Base-by-base conservation (phyloP, 2,329 filamentous ascomycete genomes). In the Plectosphaerella sp. region DNA sequence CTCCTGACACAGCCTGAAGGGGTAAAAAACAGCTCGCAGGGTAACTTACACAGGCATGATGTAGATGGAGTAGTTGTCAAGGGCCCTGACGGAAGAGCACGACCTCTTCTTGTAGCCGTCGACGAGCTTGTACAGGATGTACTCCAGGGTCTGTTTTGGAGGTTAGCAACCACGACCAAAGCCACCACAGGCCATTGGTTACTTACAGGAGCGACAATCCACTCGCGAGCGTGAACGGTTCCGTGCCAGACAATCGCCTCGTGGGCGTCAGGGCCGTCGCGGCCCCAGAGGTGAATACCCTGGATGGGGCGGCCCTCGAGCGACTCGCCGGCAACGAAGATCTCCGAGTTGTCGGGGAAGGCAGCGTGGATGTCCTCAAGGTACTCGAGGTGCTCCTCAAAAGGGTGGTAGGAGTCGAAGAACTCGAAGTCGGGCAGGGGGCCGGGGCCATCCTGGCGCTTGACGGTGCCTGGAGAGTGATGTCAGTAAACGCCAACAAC, bases 41-140 rank as follows among this genome's bases (percentile, higher is more conserved):
- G 22, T 3, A 22, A 5, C 22, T 22, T 22, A 22, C 22, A 80
- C 62, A 2, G 76, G 74, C 57, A 79, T 70, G 58, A 86, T 77
- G 67, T 80, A 86, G 63, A 81, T 79, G 69, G 85, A 82, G 62
- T 79, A 82, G 48, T 72, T 75, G 62, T 83, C 72, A 46, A 83
- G 70, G 57, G 66, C 62, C 39, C 68, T 70, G 8, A 74, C 67
- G 22, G 64, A 68, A 16, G 67, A 58, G 15, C 67, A 62, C 15
- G 48, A 28, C 22, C 64, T 64, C 39, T 61, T 62, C 39, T 59
- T 60, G 56, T 78, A 77, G 20, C 71, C 71, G 28, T 65, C 65
- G 20, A 79, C 61, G 37, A 80, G 64, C 20, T 64, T 63, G 53
- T 68, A 72, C 16, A 72, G 69, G 16, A 77, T 61, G 59, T 77